phyloP scores from a whole-genome alignment of 768 basidiomycete genomes.

The Boletus insuetus region DNA sequence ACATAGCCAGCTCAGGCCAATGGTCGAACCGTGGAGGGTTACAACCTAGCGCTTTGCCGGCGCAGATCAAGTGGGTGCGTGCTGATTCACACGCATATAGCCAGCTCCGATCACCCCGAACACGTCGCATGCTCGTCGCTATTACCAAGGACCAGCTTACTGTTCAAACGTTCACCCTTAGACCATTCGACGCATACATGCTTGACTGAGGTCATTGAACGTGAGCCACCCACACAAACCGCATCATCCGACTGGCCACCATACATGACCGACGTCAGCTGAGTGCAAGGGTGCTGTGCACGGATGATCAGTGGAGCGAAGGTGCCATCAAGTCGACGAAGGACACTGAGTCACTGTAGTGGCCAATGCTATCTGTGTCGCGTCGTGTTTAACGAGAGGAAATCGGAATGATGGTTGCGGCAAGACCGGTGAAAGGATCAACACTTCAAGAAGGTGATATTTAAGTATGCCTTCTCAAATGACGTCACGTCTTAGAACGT shows the following conservation, averaged over 20 bases:
- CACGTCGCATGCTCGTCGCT: not conserved
- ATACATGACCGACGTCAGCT: conserved; percentile 2
- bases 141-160: not conserved
- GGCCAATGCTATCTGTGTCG: not conserved
- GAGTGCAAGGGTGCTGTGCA: conserved; percentile 7
- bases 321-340: not conserved
- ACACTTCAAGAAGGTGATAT: too few relatives aligned
- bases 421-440: too few relatives aligned
- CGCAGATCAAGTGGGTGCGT: not conserved
- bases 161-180: not conserved
- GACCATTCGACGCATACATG: not conserved
- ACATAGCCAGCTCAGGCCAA: too few relatives aligned
- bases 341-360: not conserved
- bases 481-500: too few relatives aligned
- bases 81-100: conserved; percentile 2
- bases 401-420: too few relatives aligned
- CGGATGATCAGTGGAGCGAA: not conserved
- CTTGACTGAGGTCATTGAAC: not conserved
- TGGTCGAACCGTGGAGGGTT: too few relatives aligned
- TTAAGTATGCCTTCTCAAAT: too few relatives aligned
- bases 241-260: conserved; percentile 7
- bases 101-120: not conserved
- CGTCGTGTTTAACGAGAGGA: too few relatives aligned
- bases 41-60: not conserved
- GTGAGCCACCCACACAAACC: conserved; percentile 12